Conservation (phyloP, 1,139 yeast genomes). For the Kurtzmaniella natalensis region DNA sequence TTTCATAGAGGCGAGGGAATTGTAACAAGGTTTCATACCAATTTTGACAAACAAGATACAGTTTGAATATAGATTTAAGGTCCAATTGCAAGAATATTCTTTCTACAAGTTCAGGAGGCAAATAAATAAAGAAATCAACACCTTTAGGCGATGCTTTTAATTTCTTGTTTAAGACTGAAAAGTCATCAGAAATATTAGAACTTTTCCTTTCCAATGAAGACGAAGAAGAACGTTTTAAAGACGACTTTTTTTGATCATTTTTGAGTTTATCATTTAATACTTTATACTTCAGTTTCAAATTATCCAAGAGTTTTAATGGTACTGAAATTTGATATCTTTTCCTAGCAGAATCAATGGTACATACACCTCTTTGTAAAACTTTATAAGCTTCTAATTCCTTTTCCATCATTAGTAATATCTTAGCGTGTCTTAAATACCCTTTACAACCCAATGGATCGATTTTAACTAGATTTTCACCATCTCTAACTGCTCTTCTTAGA, state of each 20-base stretch:
- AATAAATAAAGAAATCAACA: conserved; percentile 24
- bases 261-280: conserved; percentile 21
- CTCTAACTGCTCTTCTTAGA: conserved; percentile 37
- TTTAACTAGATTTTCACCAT: conserved; percentile 37
- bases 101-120: conserved; percentile 31
- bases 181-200: background rate
- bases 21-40: conserved; percentile 29
- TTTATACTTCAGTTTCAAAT: conserved; percentile 22
- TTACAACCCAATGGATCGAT: conserved; percentile 55
- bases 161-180: background rate
- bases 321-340: conserved; percentile 19
- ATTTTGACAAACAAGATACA: conserved; percentile 27
- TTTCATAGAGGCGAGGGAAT: conserved; percentile 24
- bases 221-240: conserved; percentile 15
- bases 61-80: conserved; percentile 17
- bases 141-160: background rate
- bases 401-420: conserved; percentile 29
- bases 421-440: conserved; percentile 55
- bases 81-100: conserved; percentile 22
- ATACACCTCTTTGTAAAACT: conserved; percentile 39
- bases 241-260: conserved; percentile 9
- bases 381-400: conserved; percentile 40
- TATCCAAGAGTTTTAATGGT: conserved; percentile 24
- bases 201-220: background rate
- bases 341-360: conserved; percentile 24